These are phyloP conservation scores for Fusarium pseudonygamai DNA, from an alignment of 2,329 filamentous ascomycete species.

Conservation along the genomic window DNA sequence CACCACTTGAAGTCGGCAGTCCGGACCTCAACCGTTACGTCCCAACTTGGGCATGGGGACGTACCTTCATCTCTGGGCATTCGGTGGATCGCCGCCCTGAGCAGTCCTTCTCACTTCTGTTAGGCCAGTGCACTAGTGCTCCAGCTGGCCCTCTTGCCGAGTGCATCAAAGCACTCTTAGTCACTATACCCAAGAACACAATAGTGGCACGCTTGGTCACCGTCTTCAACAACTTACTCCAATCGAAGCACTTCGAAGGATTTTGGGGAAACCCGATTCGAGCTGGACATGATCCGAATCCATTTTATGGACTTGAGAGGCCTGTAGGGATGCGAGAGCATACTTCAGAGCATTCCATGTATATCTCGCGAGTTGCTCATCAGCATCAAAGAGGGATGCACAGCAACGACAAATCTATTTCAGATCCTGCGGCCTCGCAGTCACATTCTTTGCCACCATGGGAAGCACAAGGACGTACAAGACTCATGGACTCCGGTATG, in stretches of 20 bases:
- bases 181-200: conserved; percentile 29
- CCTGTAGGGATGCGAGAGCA: background rate
- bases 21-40: conserved; percentile 32
- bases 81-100: conserved; percentile 33
- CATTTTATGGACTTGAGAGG: conserved; percentile 33
- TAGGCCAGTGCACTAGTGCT: conserved; percentile 37
- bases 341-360: background rate
- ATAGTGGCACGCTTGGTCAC: conserved; percentile 22
- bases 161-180: conserved; percentile 31
- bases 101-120: conserved; percentile 28
- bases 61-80: conserved; percentile 31
- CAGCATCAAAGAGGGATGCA: fast-evolving
- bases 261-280: conserved; percentile 39
- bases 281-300: conserved; percentile 39
- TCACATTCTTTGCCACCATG: background rate
- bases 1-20: conserved; percentile 34
- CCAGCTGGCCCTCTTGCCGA: conserved; percentile 29
- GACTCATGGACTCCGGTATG: conserved; percentile 39
- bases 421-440: fast-evolving
- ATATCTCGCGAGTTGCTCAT: background rate
- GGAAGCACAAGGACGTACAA: conserved; percentile 34
- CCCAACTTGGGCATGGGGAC: conserved; percentile 39
- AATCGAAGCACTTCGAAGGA: conserved; percentile 26
- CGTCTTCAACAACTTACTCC: conserved; percentile 7
- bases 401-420: fast-evolving